A percentile compares a stretch with the other conserved stretches of the same genome.
Conservation (phyloP, 2,329 filamentous ascomycete species). For the Penicillium glabrum region DNA sequence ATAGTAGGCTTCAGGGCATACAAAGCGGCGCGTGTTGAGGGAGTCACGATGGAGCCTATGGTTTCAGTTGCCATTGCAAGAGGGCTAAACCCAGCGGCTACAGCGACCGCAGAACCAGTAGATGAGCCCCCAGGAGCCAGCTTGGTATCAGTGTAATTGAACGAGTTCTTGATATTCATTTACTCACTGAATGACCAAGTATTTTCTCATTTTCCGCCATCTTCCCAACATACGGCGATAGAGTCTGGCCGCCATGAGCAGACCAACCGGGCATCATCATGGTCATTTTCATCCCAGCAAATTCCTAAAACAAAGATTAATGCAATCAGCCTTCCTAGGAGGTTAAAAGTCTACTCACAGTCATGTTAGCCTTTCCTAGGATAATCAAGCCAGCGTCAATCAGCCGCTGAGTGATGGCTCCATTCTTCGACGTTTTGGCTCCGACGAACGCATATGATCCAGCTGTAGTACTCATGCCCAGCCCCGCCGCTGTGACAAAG, state of each 20-base stretch:
- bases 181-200: slow-evolving; percentile 1
- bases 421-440: background rate
- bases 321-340: too few relatives aligned
- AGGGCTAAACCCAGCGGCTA: slow-evolving; percentile 32
- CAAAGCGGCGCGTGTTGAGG: background rate
- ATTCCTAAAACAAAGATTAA: background rate
- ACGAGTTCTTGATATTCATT: background rate
- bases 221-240: slow-evolving; percentile 25
- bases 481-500: slow-evolving; percentile 12
- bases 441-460: slow-evolving; percentile 14
- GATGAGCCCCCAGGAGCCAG: slow-evolving; percentile 35
- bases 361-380: slow-evolving; percentile 27
- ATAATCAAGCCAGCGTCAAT: slow-evolving; percentile 24
- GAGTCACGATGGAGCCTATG: slow-evolving; percentile 21
- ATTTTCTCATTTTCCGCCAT: slow-evolving; percentile 2
- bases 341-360: background rate
- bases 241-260: slow-evolving; percentile 25
- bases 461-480: slow-evolving; percentile 19
- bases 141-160: background rate
- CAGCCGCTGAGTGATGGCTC: slow-evolving; percentile 8
- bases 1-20: background rate
- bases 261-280: slow-evolving; percentile 22
- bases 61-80: slow-evolving; percentile 37
- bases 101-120: slow-evolving; percentile 34
- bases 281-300: slow-evolving; percentile 3